Evolutionary conservation across 2,329 filamentous ascomycete species (phyloP).

Genomic region (Epichloe glyceriae): DNA sequence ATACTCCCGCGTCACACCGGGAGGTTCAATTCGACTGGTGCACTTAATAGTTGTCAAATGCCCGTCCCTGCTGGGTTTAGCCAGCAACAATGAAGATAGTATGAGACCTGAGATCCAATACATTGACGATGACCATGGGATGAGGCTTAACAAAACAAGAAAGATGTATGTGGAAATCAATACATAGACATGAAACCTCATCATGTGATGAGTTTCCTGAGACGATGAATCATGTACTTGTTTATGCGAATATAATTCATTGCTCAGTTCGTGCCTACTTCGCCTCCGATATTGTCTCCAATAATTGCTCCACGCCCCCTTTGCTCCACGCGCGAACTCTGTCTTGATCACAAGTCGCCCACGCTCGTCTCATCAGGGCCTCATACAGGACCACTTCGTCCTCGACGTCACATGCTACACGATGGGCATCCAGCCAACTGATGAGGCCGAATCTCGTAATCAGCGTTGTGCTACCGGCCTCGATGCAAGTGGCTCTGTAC

Average conservation of each 20-base stretch:
- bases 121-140: too few species aligned
- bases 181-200: too few species aligned
- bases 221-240: too few species aligned
- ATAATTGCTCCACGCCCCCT: constrained; percentile 25
- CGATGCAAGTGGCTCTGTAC: constrained; percentile 52
- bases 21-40: too few species aligned
- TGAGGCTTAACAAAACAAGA: too few species aligned
- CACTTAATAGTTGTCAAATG: neutral
- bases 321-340: constrained; percentile 55
- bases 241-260: too few species aligned
- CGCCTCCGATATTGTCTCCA: neutral
- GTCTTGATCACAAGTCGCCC: constrained; percentile 53
- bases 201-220: too few species aligned
- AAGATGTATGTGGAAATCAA: too few species aligned
- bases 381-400: constrained; percentile 37
- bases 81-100: too few species aligned
- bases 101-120: too few species aligned
- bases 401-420: constrained; percentile 26
- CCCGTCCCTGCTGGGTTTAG: neutral
- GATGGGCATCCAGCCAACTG: constrained; percentile 58
- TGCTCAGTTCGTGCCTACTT: neutral
- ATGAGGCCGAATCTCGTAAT: constrained; percentile 63
- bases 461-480: constrained; percentile 65
- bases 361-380: constrained; percentile 43
- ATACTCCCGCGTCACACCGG: too few species aligned